Evolutionary conservation across 371 early-diverging fungal genomes (phyloP).

Genomic region (Synchytrium microbalum): DNA sequence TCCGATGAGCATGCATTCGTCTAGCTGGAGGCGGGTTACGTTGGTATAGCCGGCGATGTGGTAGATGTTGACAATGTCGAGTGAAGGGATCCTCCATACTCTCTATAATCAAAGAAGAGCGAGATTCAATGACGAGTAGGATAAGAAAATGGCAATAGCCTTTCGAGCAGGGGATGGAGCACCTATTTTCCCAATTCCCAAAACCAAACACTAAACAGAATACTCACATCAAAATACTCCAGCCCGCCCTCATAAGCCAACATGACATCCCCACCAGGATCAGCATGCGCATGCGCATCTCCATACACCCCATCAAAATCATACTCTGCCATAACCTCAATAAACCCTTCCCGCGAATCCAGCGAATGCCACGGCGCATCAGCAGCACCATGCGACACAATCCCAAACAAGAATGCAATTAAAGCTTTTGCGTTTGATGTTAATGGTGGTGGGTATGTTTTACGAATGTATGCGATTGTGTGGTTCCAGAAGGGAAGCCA

Average conservation of each 20-base stretch:
- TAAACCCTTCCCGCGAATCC: constrained; percentile 58
- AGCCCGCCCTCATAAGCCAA: constrained; percentile 41
- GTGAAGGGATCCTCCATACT: constrained; percentile 67
- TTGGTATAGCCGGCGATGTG: constrained; percentile 26
- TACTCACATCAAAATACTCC: constrained; percentile 30
- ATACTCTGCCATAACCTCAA: constrained; percentile 52
- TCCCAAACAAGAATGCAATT: constrained; percentile 69
- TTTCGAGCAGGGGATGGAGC: neutral
- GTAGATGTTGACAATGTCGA: constrained; percentile 69
- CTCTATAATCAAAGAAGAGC: constrained; percentile 15
- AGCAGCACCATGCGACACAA: constrained; percentile 72
- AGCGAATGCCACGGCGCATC: constrained; percentile 83
- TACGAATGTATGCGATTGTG: constrained; percentile 51
- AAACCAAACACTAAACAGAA: constrained; percentile 22
- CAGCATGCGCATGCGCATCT: constrained; percentile 64
- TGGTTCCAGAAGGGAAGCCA: constrained; percentile 74
- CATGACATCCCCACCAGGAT: constrained; percentile 75
- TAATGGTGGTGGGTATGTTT: constrained; percentile 37
- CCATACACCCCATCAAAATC: constrained; percentile 52
- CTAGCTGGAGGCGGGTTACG: constrained; percentile 8
- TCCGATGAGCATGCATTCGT: constrained; percentile 20
- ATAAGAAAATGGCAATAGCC: no score
- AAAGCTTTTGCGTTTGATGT: constrained; percentile 42
- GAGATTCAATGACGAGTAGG: neutral
- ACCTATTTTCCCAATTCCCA: neutral